These are phyloP conservation scores for Annulohypoxylon bovei DNA, from an alignment of 495 filamentous ascomycete species.

Conservation along the genomic window DNA sequence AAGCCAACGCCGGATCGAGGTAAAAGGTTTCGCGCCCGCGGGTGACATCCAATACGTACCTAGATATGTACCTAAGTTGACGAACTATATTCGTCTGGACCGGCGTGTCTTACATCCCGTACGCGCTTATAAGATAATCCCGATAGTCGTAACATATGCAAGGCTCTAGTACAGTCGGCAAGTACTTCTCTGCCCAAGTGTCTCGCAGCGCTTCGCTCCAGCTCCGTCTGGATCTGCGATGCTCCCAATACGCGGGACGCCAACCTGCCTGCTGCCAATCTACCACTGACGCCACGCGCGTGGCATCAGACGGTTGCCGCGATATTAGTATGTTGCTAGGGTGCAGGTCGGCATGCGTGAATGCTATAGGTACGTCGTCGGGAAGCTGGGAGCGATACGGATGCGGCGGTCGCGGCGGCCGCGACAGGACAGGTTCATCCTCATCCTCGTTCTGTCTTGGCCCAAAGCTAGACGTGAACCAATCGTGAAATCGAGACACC, in stretches of 20 bases:
- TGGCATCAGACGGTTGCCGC: constrained; percentile 29
- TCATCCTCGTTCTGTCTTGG: not conserved
- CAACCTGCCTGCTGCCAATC: constrained; percentile 63
- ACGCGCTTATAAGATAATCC: not conserved
- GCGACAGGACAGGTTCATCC: constrained; percentile 18
- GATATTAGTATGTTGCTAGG: constrained; percentile 53
- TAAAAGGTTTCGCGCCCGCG: too few species aligned
- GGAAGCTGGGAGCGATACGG: constrained; percentile 52
- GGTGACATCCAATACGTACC: too few species aligned
- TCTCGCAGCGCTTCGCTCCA: not conserved
- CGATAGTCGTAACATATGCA: not conserved
- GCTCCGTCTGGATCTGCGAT: constrained; percentile 49
- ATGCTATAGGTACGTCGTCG: constrained; percentile 55
- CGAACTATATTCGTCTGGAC: too few species aligned
- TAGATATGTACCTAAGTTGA: too few species aligned
- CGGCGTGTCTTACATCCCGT: not conserved
- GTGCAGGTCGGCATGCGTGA: constrained; percentile 61
- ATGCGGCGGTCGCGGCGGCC: constrained; percentile 29
- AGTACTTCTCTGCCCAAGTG: not conserved
- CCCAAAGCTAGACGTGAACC: constrained; percentile 25
- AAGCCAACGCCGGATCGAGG: too few species aligned
- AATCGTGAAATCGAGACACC: constrained; percentile 58
- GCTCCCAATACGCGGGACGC: constrained; percentile 59
- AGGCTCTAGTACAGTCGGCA: not conserved
- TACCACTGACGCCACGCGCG: constrained; percentile 51